phyloP scores from a whole-genome alignment of 1,284 basidiomycete species.

The Trametes versicolor region DNA sequence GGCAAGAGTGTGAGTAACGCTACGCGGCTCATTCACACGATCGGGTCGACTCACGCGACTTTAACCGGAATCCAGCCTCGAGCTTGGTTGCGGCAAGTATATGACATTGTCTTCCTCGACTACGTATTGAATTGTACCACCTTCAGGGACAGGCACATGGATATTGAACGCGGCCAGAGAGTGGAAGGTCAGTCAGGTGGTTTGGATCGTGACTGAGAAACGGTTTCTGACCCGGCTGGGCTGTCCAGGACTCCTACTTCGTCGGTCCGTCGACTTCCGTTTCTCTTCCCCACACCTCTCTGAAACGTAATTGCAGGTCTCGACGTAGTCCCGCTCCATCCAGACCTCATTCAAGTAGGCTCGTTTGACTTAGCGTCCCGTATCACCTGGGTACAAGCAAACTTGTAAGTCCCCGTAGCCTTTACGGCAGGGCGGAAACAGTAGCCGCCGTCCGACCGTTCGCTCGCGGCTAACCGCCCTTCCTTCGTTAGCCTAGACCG shows the following conservation, averaged over 20 bases:
- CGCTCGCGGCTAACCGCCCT: slow-evolving; percentile 17
- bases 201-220: not conserved
- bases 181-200: slow-evolving; percentile 62
- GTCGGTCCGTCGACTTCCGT: slow-evolving; percentile 55
- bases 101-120: slow-evolving; percentile 4
- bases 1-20: slow-evolving; percentile 62
- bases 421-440: not conserved
- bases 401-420: slow-evolving; percentile 61
- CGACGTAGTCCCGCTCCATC: slow-evolving; percentile 74
- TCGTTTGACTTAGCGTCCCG: slow-evolving; percentile 63
- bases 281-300: not conserved
- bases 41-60: slow-evolving; percentile 21
- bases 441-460: slow-evolving; percentile 2
- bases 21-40: slow-evolving; percentile 19
- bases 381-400: slow-evolving; percentile 74
- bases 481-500: slow-evolving; percentile 60
- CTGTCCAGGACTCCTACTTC: slow-evolving; percentile 58
- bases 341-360: slow-evolving; percentile 64
- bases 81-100: slow-evolving; percentile 73
- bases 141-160: slow-evolving; percentile 71
- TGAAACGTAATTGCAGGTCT: slow-evolving; percentile 54
- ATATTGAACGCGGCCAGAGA: slow-evolving; percentile 65
- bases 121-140: slow-evolving; percentile 10
- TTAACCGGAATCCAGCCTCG: slow-evolving; percentile 52
- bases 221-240: not conserved